Percentiles rank a stretch among this genome's conserved stretches.
These are phyloP conservation scores for Pueraria montana DNA, from an alignment of 306 rosid genomes.

Conservation along the genomic window DNA sequence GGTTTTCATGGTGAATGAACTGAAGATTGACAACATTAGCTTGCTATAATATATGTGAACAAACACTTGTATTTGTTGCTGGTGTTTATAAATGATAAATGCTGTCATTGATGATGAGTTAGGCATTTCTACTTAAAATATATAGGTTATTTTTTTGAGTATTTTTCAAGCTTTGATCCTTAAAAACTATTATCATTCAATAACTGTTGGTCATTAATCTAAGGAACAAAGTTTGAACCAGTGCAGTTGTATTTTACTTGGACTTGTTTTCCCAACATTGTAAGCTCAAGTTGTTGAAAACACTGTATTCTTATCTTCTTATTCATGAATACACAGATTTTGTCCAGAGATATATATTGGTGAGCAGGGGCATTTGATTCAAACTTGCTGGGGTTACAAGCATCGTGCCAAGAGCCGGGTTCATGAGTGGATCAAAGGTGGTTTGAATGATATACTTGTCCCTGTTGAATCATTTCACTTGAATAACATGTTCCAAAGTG, in stretches of 20 bases:
- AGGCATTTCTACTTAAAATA: conserved; percentile 11
- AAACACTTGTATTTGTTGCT: conserved; percentile 7
- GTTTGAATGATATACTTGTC: conserved; percentile 76
- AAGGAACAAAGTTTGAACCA: not conserved
- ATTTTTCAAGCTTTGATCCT: conserved; percentile 24
- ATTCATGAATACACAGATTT: conserved; percentile 62
- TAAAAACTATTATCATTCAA: conserved; percentile 8
- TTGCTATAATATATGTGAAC: conserved; percentile 3
- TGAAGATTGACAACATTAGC: conserved; percentile 2
- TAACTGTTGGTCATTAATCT: conserved; percentile 13
- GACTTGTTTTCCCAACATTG: conserved; percentile 34
- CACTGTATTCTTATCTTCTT: conserved; percentile 8
- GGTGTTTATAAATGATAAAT: conserved; percentile 31
- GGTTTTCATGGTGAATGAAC: conserved; percentile 26
- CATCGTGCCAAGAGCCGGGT: conserved; percentile 69
- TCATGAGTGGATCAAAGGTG: conserved; percentile 79
- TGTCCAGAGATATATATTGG: conserved; percentile 84
- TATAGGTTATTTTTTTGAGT: not conserved
- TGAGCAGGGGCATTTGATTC: conserved; percentile 79
- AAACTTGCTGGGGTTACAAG: conserved; percentile 75
- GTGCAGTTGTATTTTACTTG: conserved; percentile 18
- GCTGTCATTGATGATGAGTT: conserved; percentile 24
- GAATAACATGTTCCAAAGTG: conserved; percentile 72
- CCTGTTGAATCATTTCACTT: conserved; percentile 85
- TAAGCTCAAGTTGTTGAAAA: conserved; percentile 25